Evolutionary conservation across 1,284 basidiomycete genomes (phyloP), one percentile per base, ranked within the genome.

Genomic region (Ceratobasidium sp.): DNA sequence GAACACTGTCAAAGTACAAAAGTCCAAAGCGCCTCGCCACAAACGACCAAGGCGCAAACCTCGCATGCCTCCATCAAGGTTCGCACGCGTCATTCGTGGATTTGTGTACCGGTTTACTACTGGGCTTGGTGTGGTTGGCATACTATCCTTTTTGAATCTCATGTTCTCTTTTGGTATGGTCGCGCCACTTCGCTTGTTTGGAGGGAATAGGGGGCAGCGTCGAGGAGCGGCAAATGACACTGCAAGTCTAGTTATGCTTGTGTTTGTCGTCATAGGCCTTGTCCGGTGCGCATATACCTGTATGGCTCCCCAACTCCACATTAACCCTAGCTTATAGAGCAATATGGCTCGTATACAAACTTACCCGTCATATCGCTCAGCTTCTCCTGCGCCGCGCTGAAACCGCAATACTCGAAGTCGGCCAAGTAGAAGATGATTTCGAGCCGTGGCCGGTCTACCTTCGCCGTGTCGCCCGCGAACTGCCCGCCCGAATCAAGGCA

Each of bases 341-440:
- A 11, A 79, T 93, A 37, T 86, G 86, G 79, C 86, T 90, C 75
- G 89, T 93, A 3, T 94, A 92, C 80, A 81, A 84, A 69, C 79
- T 89, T 39, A 93, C 91, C 1, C 85, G 90, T 78, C 83, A 79
- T 54, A 79, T 87, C 49, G 86, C 89, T 1, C 87, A 88, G 79
- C 85, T 87, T 24, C 69, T 90, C n/a, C 83, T 94, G 22, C 81
- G 88, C 7, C 87, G 89, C 46, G 90, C 91, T 5, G 92, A 94
- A 79, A 90, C 92, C 80, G 89, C 88, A 1, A 93, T 94, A 74
- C 83, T 93, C 53, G 92, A 94, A 81, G 92, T 93, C 41, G 85
- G 85, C 54, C 68, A 71, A 71, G 62, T n/a, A 6, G 62, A 74
- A 5, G 73, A 74, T 22, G 73, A 34, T 43, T 34, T 24, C 29